Evolutionary conservation across 2,329 filamentous ascomycete species (phyloP).

Genomic region (Monilinia vaccinii-corymbosi): DNA sequence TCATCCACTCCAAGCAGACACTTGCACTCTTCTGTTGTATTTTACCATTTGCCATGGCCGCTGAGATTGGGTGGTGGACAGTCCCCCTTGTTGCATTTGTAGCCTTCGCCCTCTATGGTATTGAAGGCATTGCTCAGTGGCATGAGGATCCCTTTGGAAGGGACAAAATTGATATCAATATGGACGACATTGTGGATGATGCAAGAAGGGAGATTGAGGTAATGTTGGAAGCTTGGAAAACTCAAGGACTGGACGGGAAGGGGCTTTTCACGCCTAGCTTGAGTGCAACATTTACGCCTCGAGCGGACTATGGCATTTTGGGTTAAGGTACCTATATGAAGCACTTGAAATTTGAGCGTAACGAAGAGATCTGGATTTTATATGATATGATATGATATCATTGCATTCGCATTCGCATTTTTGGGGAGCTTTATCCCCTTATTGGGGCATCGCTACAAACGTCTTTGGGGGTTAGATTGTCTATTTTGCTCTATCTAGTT

Average conservation of each 20-base stretch:
- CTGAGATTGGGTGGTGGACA: conserved; percentile 54
- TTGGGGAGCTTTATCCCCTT: neutral
- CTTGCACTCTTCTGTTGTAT: conserved; percentile 51
- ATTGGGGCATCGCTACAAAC: neutral
- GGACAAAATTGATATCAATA: conserved; percentile 58
- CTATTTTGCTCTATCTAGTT: neutral
- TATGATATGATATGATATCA: neutral
- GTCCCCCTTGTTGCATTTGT: conserved; percentile 50
- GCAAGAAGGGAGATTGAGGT: conserved; percentile 48
- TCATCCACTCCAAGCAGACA: conserved; percentile 57
- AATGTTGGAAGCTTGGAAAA: conserved; percentile 47
- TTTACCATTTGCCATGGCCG: conserved; percentile 54
- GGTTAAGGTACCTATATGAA: neutral
- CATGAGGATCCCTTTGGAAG: conserved; percentile 59
- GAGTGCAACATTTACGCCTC: neutral
- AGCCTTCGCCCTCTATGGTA: conserved; percentile 46
- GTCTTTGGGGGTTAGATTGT: neutral
- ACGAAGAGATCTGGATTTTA: neutral
- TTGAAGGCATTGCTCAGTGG: conserved; percentile 43
- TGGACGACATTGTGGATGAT: conserved; percentile 57
- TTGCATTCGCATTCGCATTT: neutral
- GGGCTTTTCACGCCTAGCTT: conserved; percentile 1
- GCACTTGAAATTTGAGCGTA: neutral
- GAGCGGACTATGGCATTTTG: conserved; percentile 4
- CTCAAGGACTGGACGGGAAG: conserved; percentile 17